phyloP scores from a whole-genome alignment of 495 filamentous ascomycete species.

The Aspergillus sclerotiicarbonarius region DNA sequence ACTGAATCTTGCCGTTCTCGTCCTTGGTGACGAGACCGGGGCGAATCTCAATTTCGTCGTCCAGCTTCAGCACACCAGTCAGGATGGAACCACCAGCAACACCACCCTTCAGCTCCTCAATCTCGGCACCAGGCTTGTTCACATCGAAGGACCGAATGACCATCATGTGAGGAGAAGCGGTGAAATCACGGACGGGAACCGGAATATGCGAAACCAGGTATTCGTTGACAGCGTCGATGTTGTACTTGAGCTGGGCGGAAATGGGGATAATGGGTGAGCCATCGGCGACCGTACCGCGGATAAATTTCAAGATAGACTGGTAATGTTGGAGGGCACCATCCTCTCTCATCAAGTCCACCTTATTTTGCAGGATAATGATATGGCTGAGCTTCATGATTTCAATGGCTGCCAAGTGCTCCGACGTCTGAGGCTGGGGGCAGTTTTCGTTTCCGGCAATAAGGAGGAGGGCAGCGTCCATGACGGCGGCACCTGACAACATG shows the following conservation, averaged over 20 bases:
- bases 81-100: slow-evolving; percentile 96
- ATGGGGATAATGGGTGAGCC: slow-evolving; percentile 97
- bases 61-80: slow-evolving; percentile 90
- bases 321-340: slow-evolving; percentile 89
- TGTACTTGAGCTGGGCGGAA: slow-evolving; percentile 98
- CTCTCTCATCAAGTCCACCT: slow-evolving; percentile 96
- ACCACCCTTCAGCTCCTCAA: slow-evolving; percentile 97
- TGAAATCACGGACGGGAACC: slow-evolving; percentile 85
- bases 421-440: slow-evolving; percentile 98
- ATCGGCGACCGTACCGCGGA: slow-evolving; percentile 93
- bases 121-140: slow-evolving; percentile 99
- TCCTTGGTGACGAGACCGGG: slow-evolving; percentile 94
- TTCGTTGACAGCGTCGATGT: slow-evolving; percentile 98
- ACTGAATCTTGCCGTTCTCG: slow-evolving; percentile 89
- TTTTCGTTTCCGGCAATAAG: slow-evolving; percentile 98
- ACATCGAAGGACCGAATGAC: slow-evolving; percentile 98
- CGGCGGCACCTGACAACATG: slow-evolving; percentile 97
- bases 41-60: slow-evolving; percentile 97
- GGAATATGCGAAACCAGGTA: slow-evolving; percentile 90
- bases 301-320: slow-evolving; percentile 95
- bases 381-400: slow-evolving; percentile 99
- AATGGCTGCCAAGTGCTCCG: slow-evolving; percentile 96
- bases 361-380: slow-evolving; percentile 99
- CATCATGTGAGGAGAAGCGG: slow-evolving; percentile 91
- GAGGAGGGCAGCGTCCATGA: slow-evolving; percentile 97